Percentiles rank a stretch among this genome's conserved stretches.
These are phyloP conservation scores for Zizania palustris DNA, from an alignment of 202 grass and related monocot species.

Conservation along the genomic window DNA sequence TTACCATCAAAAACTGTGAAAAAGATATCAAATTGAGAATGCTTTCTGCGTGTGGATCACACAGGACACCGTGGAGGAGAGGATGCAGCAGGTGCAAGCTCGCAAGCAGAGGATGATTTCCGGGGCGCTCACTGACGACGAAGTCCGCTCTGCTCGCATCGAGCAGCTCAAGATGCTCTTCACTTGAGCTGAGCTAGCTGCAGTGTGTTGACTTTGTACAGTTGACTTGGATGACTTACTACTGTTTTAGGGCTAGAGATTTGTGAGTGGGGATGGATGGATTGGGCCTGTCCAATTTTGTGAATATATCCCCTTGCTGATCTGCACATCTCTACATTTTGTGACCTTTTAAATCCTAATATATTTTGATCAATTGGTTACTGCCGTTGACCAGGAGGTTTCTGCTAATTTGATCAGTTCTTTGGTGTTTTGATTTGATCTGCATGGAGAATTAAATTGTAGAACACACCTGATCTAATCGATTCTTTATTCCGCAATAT, in stretches of 20 bases:
- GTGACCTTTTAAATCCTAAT: not conserved
- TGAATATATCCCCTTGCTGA: conserved; percentile 33
- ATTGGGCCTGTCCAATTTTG: conserved; percentile 52
- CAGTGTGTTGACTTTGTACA: conserved; percentile 34
- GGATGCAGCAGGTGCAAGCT: conserved; percentile 82
- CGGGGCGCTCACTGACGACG: conserved; percentile 72
- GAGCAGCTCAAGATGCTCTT: conserved; percentile 93
- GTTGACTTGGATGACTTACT: not conserved
- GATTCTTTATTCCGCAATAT: no score
- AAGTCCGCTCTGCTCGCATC: conserved; percentile 73
- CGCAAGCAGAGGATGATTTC: conserved; percentile 92
- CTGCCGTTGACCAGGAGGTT: not conserved
- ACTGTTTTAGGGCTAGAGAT: conserved; percentile 3
- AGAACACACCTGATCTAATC: no score
- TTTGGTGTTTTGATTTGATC: no score
- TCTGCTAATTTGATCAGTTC: no score
- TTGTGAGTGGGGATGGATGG: conserved; percentile 42
- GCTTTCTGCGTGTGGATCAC: conserved; percentile 19
- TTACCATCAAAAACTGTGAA: not conserved
- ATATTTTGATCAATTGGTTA: not conserved
- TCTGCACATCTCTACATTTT: conserved; percentile 4
- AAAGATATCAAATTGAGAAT: not conserved
- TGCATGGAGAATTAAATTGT: no score
- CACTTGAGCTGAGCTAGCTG: conserved; percentile 51
- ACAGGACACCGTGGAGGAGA: conserved; percentile 87